Conservation (phyloP, 2,329 filamentous ascomycete genomes). For the Eutypa lata region DNA sequence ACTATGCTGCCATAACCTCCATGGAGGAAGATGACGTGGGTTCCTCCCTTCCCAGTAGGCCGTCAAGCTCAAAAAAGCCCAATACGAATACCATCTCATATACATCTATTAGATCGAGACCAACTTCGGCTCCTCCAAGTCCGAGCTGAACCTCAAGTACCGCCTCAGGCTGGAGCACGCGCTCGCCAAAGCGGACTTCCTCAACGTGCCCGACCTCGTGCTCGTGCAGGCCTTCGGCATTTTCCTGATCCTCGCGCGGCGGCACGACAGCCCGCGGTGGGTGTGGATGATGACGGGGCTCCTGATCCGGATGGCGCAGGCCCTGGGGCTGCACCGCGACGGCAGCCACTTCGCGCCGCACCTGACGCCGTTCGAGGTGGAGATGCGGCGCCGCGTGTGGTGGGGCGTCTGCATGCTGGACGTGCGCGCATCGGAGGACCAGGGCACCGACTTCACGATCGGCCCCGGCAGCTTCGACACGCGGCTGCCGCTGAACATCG, state of each 20-base stretch:
- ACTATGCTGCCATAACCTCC: slow-evolving; percentile 52
- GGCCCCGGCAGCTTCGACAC: slow-evolving; percentile 58
- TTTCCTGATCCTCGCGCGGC: slow-evolving; percentile 48
- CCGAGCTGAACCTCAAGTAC: slow-evolving; percentile 35
- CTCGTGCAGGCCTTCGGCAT: slow-evolving; percentile 51
- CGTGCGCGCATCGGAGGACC: slow-evolving; percentile 58
- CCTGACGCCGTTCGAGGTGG: slow-evolving; percentile 56
- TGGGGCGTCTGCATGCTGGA: slow-evolving; percentile 61
- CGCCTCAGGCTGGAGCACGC: slow-evolving; percentile 43
- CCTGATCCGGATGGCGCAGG: slow-evolving; percentile 56
- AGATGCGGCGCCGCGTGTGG: slow-evolving; percentile 59
- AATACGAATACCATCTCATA: too few species aligned
- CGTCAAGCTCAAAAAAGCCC: too few species aligned
- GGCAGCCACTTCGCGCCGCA: slow-evolving; percentile 46
- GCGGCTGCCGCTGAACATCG: slow-evolving; percentile 44
- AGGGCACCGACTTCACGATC: slow-evolving; percentile 61
- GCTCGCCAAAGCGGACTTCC: slow-evolving; percentile 45
- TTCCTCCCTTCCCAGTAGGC: slow-evolving; percentile 4
- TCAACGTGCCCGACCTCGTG: slow-evolving; percentile 46
- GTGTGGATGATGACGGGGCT: slow-evolving; percentile 58
- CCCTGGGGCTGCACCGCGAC: slow-evolving; percentile 59
- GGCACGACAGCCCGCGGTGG: slow-evolving; percentile 38
- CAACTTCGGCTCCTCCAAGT: slow-evolving; percentile 38
- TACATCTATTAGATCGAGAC: slow-evolving; percentile 19
- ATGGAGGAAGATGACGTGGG: slow-evolving; percentile 57